phyloP scores from a whole-genome alignment of 495 filamentous ascomycete species.

The Penicillium lagena region DNA sequence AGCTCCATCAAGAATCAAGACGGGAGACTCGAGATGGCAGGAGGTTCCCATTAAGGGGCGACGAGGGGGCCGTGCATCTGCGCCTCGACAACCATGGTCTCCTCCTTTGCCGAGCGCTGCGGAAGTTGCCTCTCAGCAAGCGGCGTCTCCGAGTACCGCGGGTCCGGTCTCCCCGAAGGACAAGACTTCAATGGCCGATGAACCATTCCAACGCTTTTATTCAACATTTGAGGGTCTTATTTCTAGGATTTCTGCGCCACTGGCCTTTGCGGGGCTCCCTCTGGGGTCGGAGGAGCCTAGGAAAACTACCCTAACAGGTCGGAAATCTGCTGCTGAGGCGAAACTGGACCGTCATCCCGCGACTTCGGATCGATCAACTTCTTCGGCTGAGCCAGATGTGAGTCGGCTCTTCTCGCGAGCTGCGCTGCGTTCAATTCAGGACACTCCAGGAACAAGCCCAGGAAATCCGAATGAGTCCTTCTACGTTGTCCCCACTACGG shows the following conservation, averaged over 20 bases:
- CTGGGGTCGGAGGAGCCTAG: constrained; percentile 50
- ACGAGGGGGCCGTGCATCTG: constrained; percentile 11
- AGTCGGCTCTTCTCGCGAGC: constrained; percentile 71
- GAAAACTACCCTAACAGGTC: constrained; percentile 27
- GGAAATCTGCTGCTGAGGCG: constrained; percentile 33
- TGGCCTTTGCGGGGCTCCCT: constrained; percentile 89
- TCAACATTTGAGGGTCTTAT: constrained; percentile 79
- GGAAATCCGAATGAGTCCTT: constrained; percentile 68
- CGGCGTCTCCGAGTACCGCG: constrained; percentile 18
- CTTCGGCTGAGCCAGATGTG: constrained; percentile 60
- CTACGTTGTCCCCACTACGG: constrained; percentile 88
- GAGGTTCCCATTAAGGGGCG: constrained; percentile 22
- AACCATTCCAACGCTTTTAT: constrained; percentile 85
- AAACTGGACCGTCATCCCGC: constrained; percentile 33
- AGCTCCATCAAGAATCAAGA: constrained; percentile 40
- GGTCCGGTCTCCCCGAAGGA: constrained; percentile 8
- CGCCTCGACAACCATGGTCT: constrained; percentile 29
- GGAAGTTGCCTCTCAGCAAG: constrained; percentile 30
- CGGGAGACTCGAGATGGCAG: constrained; percentile 29
- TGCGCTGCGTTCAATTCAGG: constrained; percentile 63
- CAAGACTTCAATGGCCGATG: constrained; percentile 45
- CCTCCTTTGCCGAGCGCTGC: constrained; percentile 27
- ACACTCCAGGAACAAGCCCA: constrained; percentile 36
- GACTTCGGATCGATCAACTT: constrained; percentile 27
- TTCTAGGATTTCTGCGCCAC: constrained; percentile 74